Percentiles rank a stretch among this genome's conserved stretches.
These are phyloP conservation scores for Chaetoscypha palmicola DNA, from an alignment of 2,329 filamentous ascomycete genomes.

Conservation along the genomic window DNA sequence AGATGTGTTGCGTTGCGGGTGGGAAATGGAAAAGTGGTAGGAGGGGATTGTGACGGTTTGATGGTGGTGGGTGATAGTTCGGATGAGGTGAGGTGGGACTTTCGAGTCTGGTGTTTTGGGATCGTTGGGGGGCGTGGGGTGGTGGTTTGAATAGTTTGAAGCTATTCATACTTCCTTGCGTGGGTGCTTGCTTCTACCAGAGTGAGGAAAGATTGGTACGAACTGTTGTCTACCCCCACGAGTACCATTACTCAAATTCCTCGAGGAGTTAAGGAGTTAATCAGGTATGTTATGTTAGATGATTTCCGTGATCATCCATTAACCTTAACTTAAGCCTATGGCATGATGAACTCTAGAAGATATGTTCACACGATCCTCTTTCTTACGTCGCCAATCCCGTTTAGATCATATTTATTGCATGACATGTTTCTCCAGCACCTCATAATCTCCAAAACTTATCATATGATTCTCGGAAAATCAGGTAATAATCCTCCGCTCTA, in stretches of 20 bases:
- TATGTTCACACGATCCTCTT: background rate
- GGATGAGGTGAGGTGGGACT: background rate
- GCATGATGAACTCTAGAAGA: background rate
- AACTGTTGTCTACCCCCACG: too few relatives aligned
- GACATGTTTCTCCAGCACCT: too few relatives aligned
- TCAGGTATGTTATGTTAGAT: background rate
- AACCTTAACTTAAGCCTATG: background rate
- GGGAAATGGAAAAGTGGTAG: background rate
- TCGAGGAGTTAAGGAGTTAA: too few relatives aligned
- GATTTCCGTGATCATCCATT: background rate
- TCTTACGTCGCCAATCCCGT: background rate
- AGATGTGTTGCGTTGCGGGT: background rate
- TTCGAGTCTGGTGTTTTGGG: too few relatives aligned
- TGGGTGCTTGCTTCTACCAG: too few relatives aligned
- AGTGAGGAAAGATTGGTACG: too few relatives aligned
- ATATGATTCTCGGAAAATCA: background rate
- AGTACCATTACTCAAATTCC: too few relatives aligned
- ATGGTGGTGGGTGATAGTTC: background rate
- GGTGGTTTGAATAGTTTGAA: background rate
- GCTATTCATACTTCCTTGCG: background rate
- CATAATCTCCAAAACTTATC: too few relatives aligned
- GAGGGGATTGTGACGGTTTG: too few relatives aligned
- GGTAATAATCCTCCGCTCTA: background rate
- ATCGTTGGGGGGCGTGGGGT: background rate
- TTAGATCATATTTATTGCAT: too few relatives aligned